Evolutionary conservation across 495 filamentous ascomycete genomes (phyloP).

Genomic region (Daldinia decipiens): DNA sequence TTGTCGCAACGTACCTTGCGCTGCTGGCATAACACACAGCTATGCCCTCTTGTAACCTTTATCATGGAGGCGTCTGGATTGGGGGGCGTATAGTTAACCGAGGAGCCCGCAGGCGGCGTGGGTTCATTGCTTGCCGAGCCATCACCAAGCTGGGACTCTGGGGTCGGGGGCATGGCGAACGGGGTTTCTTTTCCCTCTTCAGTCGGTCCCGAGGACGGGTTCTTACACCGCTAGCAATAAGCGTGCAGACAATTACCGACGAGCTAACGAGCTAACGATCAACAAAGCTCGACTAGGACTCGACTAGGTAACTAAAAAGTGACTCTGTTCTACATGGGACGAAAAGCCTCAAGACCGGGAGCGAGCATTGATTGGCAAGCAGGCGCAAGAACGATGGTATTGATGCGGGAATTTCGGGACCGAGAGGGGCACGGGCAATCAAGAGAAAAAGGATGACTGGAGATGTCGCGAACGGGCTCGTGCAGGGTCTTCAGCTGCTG

Average conservation of each 20-base stretch:
- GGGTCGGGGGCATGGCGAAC: constrained; percentile 47
- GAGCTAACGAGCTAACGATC: constrained; percentile 24
- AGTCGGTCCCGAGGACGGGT: constrained; percentile 47
- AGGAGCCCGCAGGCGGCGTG: constrained; percentile 48
- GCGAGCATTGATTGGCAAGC: constrained; percentile 43
- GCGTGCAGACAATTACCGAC: constrained; percentile 29
- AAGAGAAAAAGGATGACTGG: constrained; percentile 7
- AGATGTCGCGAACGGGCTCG: constrained; percentile 29
- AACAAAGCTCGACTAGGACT: constrained; percentile 36
- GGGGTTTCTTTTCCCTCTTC: not conserved
- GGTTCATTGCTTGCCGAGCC: constrained; percentile 45
- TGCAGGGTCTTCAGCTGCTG: constrained; percentile 37
- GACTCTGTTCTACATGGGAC: constrained; percentile 46
- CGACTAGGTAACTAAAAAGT: constrained; percentile 36
- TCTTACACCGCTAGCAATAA: constrained; percentile 38
- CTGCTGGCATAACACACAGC: constrained; percentile 72
- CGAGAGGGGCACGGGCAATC: constrained; percentile 29
- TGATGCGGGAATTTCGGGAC: constrained; percentile 46
- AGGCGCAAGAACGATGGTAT: constrained; percentile 17
- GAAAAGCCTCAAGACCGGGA: constrained; percentile 33
- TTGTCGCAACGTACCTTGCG: constrained; percentile 76
- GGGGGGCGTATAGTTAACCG: constrained; percentile 48
- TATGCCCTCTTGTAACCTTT: constrained; percentile 65
- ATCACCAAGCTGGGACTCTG: constrained; percentile 49
- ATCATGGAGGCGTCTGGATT: constrained; percentile 52